phyloP scores from a whole-genome alignment of 148 eudicot species.

The Pouteria glomerata region DNA sequence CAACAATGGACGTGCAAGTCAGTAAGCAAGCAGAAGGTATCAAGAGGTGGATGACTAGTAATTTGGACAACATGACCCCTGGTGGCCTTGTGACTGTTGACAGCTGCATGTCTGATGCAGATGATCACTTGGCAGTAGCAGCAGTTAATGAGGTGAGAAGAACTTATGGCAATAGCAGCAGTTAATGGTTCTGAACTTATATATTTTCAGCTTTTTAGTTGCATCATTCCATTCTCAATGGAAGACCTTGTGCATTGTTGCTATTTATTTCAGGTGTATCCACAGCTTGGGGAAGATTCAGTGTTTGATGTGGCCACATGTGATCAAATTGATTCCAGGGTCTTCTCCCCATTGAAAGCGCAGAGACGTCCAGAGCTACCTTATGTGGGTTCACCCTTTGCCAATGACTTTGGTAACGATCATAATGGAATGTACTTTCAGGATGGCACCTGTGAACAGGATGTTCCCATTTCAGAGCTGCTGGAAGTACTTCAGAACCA shows the following conservation, averaged over 20 bases:
- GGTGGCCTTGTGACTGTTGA: constrained; percentile 10
- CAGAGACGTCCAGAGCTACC: constrained; percentile 7
- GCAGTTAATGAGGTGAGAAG: constrained; percentile 17
- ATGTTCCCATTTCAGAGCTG: constrained; percentile 23
- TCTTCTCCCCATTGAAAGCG: not conserved
- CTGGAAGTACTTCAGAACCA: constrained; percentile 14
- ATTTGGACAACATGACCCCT: constrained; percentile 9
- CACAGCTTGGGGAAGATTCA: not conserved
- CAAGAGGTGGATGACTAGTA: constrained; percentile 12
- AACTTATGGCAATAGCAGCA: constrained; percentile 4
- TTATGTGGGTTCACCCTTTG: constrained; percentile 23
- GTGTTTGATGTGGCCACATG: not conserved
- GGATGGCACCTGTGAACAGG: constrained; percentile 36
- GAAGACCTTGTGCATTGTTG: not conserved
- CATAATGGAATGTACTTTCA: constrained; percentile 21
- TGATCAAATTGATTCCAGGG: constrained; percentile 10
- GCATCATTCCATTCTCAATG: not conserved
- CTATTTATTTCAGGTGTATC: not conserved
- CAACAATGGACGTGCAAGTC: constrained; percentile 5
- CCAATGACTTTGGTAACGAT: constrained; percentile 27
- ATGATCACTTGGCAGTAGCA: constrained; percentile 14
- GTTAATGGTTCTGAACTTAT: not conserved
- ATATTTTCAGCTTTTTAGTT: not conserved
- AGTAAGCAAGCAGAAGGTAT: constrained; percentile 11
- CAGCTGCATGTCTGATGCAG: constrained; percentile 17